Percentiles rank a stretch among this genome's conserved stretches.
These are phyloP conservation scores for Syncephalastrum sp. DNA, from an alignment of 371 early-diverging fungal species.

Conservation along the genomic window DNA sequence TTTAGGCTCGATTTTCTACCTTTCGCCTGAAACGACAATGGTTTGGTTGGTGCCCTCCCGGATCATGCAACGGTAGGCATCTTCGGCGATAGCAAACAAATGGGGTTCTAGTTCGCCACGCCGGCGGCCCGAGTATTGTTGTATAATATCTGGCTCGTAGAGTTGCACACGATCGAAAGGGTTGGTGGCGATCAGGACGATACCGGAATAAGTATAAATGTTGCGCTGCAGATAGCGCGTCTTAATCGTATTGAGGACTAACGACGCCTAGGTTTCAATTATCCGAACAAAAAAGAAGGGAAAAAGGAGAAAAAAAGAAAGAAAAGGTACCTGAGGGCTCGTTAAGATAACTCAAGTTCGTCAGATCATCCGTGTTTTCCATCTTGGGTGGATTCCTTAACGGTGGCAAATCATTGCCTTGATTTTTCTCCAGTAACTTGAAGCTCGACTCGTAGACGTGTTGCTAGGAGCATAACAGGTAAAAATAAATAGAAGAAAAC, in stretches of 20 bases:
- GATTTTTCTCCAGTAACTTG: conserved; percentile 61
- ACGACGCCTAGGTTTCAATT: background rate
- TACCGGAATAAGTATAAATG: conserved; percentile 99
- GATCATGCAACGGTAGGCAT: conserved; percentile 95
- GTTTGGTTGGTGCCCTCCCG: conserved; percentile 93
- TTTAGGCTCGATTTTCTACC: conserved; percentile 29
- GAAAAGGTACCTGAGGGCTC: conserved; percentile 76
- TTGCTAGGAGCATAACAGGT: conserved; percentile 46
- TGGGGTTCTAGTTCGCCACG: conserved; percentile 98
- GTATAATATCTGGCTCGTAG: conserved; percentile 87
- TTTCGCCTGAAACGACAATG: conserved; percentile 98
- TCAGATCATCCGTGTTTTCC: conserved; percentile 91
- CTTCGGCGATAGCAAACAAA: conserved; percentile 98
- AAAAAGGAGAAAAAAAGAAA: no score
- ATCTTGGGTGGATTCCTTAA: conserved; percentile 86
- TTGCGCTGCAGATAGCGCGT: conserved; percentile 85
- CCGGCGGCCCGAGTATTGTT: conserved; percentile 90
- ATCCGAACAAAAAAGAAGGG: background rate
- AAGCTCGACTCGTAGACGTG: conserved; percentile 71
- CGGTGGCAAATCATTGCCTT: conserved; percentile 77
- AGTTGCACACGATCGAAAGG: conserved; percentile 91
- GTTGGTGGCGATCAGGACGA: conserved; percentile 97
- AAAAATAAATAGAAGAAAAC: background rate
- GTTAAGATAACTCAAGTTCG: conserved; percentile 87
- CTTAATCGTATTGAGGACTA: conserved; percentile 86